These are phyloP conservation scores for Metschnikowia matae DNA, from an alignment of 805 yeast genomes.

Conservation along the genomic window DNA sequence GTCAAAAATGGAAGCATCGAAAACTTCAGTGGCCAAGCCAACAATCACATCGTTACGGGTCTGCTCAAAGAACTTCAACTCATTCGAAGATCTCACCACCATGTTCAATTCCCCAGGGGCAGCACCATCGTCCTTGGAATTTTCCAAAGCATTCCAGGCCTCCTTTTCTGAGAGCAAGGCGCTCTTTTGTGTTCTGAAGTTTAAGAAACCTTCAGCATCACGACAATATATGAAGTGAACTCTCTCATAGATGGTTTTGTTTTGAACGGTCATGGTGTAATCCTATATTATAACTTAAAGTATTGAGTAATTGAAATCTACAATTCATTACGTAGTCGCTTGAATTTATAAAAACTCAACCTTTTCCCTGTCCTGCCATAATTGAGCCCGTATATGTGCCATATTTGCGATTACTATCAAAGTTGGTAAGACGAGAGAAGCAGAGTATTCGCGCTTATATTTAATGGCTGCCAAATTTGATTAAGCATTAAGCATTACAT, in stretches of 20 bases:
- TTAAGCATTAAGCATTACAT: background rate
- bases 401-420: background rate
- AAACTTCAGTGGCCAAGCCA: conserved; percentile 30
- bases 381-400: background rate
- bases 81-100: conserved; percentile 2
- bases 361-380: background rate
- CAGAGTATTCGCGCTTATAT: background rate
- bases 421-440: background rate
- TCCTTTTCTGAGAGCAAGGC: conserved; percentile 6
- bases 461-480: background rate
- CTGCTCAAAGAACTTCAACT: conserved; percentile 22
- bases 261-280: conserved; percentile 15
- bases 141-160: conserved; percentile 8
- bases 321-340: background rate
- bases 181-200: conserved; percentile 11
- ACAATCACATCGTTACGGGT: conserved; percentile 13
- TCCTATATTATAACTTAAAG: background rate
- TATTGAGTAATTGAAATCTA: background rate
- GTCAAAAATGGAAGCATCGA: conserved; percentile 25
- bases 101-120: conserved; percentile 1
- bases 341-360: background rate
- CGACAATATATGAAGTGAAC: conserved; percentile 27
- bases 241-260: conserved; percentile 25
- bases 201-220: conserved; percentile 15
- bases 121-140: background rate